Conservation (phyloP, 1,284 basidiomycete genomes). For the Polyporus tsugae region DNA sequence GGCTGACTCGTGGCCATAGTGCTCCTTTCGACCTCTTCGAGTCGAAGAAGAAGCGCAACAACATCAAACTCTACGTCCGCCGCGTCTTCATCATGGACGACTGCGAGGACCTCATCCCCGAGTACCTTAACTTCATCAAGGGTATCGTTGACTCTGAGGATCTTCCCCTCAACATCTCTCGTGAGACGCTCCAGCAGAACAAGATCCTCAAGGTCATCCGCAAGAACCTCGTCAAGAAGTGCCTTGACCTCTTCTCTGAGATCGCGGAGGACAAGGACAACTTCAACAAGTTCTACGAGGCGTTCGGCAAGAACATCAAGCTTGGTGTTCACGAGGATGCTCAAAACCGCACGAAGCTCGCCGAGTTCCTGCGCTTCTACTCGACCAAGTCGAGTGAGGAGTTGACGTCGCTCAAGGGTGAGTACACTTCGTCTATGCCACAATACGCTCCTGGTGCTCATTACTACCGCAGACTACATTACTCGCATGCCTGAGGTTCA, state of each 20-base stretch:
- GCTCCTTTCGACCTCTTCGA: conserved; percentile 99
- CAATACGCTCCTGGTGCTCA: conserved; percentile 9
- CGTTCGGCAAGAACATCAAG: conserved; percentile 98
- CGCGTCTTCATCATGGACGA: conserved; percentile 99
- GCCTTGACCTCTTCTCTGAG: conserved; percentile 94
- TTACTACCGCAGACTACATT: conserved; percentile 83
- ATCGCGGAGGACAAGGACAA: conserved; percentile 99
- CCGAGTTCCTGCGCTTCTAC: conserved; percentile 99
- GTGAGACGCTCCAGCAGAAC: conserved; percentile 99
- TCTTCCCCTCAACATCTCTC: conserved; percentile 99
- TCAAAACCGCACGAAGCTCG: conserved; percentile 99
- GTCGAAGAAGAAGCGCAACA: conserved; percentile 99
- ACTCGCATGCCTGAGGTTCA: conserved; percentile 99
- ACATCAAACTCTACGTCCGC: conserved; percentile 99
- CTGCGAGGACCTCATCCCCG: conserved; percentile 99
- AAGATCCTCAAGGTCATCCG: conserved; percentile 99
- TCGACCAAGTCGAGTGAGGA: conserved; percentile 96
- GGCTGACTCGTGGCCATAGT: conserved; percentile 48
- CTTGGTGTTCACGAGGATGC: conserved; percentile 99
- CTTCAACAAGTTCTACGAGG: conserved; percentile 96
- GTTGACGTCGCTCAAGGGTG: conserved; percentile 93
- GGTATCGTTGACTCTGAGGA: conserved; percentile 99
- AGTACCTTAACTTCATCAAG: conserved; percentile 99
- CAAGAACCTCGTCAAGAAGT: conserved; percentile 99
- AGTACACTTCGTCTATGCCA: conserved; percentile 34